Percentiles rank a stretch among this genome's conserved stretches.
These are phyloP conservation scores for Zygnema cylindricum DNA, from an alignment of 139 green algal species.

Conservation along the genomic window DNA sequence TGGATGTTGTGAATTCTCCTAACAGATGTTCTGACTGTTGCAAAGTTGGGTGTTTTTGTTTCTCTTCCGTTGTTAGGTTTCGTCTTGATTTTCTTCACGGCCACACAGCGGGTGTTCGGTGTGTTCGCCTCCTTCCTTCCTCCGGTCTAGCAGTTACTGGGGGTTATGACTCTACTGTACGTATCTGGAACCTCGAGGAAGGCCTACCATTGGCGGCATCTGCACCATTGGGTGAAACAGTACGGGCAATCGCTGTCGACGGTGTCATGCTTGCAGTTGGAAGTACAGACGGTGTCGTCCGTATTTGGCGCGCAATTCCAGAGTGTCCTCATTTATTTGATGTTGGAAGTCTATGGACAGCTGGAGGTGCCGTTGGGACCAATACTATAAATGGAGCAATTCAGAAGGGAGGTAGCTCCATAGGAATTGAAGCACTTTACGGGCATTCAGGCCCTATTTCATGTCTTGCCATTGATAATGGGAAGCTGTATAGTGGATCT, in stretches of 20 bases:
- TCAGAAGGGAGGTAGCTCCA: not conserved
- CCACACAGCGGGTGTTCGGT: constrained; percentile 46
- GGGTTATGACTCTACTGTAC: constrained; percentile 50
- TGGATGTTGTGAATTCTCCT: too few relatives aligned
- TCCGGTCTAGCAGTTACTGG: constrained; percentile 3
- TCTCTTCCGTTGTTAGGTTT: constrained; percentile 26
- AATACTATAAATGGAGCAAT: not conserved
- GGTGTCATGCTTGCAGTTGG: constrained; percentile 24
- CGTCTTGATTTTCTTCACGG: constrained; percentile 35
- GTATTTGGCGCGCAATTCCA: constrained; percentile 23
- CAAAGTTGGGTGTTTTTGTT: not conserved
- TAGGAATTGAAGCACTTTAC: not conserved
- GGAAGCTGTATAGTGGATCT: constrained; percentile 32
- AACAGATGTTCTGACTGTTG: too few relatives aligned
- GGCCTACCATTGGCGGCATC: constrained; percentile 17
- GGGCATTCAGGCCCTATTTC: constrained; percentile 42
- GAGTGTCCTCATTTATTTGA: constrained; percentile 51
- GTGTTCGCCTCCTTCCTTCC: constrained; percentile 11
- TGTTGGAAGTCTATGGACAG: constrained; percentile 19
- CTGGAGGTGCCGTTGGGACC: not conserved
- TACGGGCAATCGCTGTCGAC: constrained; percentile 42
- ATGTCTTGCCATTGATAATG: constrained; percentile 24
- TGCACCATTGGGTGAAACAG: constrained; percentile 42
- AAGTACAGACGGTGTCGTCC: constrained; percentile 21
- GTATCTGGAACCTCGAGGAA: constrained; percentile 31